A percentile compares a stretch with the other conserved stretches of the same genome.
Evolutionary conservation across 345 rosid species (phyloP).

Genomic region (Iberis pinnata): DNA sequence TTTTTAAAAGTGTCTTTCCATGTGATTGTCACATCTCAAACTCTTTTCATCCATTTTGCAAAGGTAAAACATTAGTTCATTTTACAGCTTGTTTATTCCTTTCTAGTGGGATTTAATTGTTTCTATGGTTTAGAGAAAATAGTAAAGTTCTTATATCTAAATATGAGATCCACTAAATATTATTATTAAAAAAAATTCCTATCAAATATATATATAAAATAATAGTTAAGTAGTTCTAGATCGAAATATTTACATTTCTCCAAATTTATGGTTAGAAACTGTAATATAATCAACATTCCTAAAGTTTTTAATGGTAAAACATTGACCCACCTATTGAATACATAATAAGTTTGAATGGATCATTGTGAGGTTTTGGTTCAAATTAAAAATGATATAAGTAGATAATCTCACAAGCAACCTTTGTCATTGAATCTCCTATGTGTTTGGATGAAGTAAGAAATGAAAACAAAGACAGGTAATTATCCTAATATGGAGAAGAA

Average conservation of each 20-base stretch:
- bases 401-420: no score
- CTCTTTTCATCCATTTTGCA: constrained; percentile 1
- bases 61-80: constrained; percentile 14
- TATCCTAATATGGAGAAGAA: not conserved
- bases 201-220: not conserved
- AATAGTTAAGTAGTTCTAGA: not conserved
- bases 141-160: not conserved
- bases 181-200: no score
- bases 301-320: no score
- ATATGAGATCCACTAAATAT: constrained; percentile 14
- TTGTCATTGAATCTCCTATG: no score
- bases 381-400: no score
- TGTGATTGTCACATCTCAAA: constrained; percentile 29
- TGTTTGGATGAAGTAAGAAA: no score
- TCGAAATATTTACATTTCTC: no score
- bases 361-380: not conserved
- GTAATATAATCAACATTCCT: no score
- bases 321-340: not conserved
- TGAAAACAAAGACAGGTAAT: not conserved
- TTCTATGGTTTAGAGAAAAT: not conserved
- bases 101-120: not conserved
- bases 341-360: not conserved
- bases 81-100: constrained; percentile 22
- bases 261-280: no score
- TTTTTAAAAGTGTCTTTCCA: constrained; percentile 20